Evolutionary conservation across 306 rosid genomes (phyloP).

Genomic region (Mimosa bimucronata): DNA sequence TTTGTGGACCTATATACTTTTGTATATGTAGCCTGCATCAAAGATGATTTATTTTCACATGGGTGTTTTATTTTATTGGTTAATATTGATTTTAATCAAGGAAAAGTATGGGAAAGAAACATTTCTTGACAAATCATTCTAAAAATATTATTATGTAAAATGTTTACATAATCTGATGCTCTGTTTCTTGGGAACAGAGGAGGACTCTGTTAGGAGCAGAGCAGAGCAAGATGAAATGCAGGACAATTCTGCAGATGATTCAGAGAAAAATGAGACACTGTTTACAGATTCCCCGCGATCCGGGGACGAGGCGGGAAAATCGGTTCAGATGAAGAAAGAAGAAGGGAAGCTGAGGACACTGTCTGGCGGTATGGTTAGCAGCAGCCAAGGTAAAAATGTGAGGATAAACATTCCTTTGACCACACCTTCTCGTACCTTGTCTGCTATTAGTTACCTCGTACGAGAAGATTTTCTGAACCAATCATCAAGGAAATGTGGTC

Average conservation of each 20-base stretch:
- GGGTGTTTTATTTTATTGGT: neutral
- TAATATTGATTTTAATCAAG: neutral
- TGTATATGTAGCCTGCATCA: neutral
- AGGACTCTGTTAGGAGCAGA: conserved; percentile 73
- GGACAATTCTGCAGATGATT: conserved; percentile 52
- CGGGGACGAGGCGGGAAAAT: conserved; percentile 50
- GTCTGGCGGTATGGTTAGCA: conserved; percentile 63
- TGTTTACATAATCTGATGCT: neutral
- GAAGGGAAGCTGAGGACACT: conserved; percentile 60
- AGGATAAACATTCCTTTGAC: conserved; percentile 90
- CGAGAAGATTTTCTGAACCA: conserved; percentile 80
- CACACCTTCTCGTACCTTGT: conserved; percentile 84
- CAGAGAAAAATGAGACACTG: conserved; percentile 59
- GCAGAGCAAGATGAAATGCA: conserved; percentile 64
- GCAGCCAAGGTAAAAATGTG: conserved; percentile 82
- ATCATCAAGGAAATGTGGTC: conserved; percentile 69
- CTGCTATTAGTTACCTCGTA: conserved; percentile 84
- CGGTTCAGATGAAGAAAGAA: conserved; percentile 53
- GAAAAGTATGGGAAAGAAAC: neutral
- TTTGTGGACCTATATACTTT: neutral
- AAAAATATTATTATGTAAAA: neutral
- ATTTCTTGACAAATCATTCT: neutral
- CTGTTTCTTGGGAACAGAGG: conserved; percentile 53
- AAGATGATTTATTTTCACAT: neutral
- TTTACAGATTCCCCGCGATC: conserved; percentile 50